These are phyloP conservation scores for Diddensiella santjacobensis DNA, from an alignment of 805 yeast species.

Conservation along the genomic window DNA sequence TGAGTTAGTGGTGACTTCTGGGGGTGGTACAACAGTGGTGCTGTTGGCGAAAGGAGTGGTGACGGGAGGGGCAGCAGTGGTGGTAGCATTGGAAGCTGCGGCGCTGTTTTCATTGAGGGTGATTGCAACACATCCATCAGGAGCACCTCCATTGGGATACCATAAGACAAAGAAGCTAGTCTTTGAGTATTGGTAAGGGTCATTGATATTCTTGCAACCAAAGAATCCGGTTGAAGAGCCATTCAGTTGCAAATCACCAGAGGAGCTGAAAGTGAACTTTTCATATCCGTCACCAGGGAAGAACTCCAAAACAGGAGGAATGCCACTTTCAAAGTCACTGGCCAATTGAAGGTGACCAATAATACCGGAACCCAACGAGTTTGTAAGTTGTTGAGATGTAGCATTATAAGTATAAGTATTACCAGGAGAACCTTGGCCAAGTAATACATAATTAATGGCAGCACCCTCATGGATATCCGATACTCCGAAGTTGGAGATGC, in stretches of 20 bases:
- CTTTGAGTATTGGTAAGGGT: conserved; percentile 42
- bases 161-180: conserved; percentile 28
- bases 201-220: conserved; percentile 44
- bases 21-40: neutral
- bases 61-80: neutral
- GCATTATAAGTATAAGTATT: conserved; percentile 23
- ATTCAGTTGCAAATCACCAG: conserved; percentile 30
- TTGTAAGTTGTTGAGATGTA: neutral
- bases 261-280: conserved; percentile 11
- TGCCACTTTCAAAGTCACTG: neutral
- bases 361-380: conserved; percentile 2
- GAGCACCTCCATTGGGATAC: conserved; percentile 1
- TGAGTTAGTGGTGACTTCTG: neutral
- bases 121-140: conserved; percentile 3
- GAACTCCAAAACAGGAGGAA: conserved; percentile 1
- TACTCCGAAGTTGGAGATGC: conserved; percentile 33
- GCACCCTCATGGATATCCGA: conserved; percentile 43
- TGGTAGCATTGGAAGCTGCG: conserved; percentile 1
- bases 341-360: neutral
- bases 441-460: conserved; percentile 40
- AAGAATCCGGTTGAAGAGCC: conserved; percentile 34
- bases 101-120: conserved; percentile 2
- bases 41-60: neutral
- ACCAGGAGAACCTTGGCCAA: conserved; percentile 27
- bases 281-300: conserved; percentile 6